Conservation (phyloP, 1,284 basidiomycete genomes). For the Rhodofomes roseus region DNA sequence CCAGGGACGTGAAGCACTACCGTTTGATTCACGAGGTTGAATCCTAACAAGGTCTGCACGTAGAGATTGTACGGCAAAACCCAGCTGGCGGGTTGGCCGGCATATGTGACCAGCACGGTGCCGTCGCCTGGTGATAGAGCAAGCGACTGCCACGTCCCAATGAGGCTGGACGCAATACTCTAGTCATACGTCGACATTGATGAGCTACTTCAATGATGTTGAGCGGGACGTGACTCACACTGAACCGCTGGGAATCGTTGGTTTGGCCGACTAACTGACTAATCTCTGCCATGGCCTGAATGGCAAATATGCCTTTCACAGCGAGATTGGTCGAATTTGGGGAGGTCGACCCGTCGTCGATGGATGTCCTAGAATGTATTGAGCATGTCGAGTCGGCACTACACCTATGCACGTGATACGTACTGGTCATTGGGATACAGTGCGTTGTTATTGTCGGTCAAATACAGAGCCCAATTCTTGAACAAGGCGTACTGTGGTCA, state of each 20-base stretch:
- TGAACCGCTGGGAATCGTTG: slow-evolving; percentile 44
- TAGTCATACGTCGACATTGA: background rate
- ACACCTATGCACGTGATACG: slow-evolving; percentile 6
- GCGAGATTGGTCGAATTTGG: slow-evolving; percentile 75
- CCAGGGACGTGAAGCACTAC: slow-evolving; percentile 7
- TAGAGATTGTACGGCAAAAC: slow-evolving; percentile 65
- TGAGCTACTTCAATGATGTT: background rate
- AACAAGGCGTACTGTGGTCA: slow-evolving; percentile 44
- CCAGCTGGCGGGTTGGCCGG: slow-evolving; percentile 46
- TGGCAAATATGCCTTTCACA: slow-evolving; percentile 68
- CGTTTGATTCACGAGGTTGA: slow-evolving; percentile 14
- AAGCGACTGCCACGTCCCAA: slow-evolving; percentile 20
- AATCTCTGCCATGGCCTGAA: slow-evolving; percentile 63
- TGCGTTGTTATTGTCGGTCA: slow-evolving; percentile 54
- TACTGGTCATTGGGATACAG: slow-evolving; percentile 46
- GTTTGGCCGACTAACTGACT: slow-evolving; percentile 44
- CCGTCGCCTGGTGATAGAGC: slow-evolving; percentile 31
- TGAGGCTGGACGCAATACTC: slow-evolving; percentile 14
- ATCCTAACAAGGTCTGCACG: slow-evolving; percentile 51
- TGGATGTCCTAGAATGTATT: slow-evolving; percentile 44
- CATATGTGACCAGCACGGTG: slow-evolving; percentile 31
- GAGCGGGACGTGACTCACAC: slow-evolving; percentile 28
- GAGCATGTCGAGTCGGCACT: background rate
- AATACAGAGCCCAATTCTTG: slow-evolving; percentile 66
- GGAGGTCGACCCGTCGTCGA: slow-evolving; percentile 32